Evolutionary conservation across 129 eudicot species (phyloP), one percentile per base, ranked within the genome.

Genomic region (Heracleum sosnowskyi): DNA sequence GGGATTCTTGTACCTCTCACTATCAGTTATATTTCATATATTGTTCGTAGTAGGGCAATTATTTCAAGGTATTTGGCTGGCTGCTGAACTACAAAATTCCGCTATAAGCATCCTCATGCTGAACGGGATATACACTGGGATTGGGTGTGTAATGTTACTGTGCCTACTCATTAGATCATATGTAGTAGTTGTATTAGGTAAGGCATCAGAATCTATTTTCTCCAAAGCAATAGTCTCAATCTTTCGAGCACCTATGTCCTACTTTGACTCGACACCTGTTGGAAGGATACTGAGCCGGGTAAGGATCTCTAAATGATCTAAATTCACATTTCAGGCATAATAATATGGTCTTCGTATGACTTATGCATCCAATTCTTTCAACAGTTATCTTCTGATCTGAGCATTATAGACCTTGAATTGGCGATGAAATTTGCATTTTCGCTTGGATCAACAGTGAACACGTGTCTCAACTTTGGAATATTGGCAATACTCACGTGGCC

Each of bases 261-360:
- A 88, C 74, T 92, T 77, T 77, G 97, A 92, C 83, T 86, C 96
- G 6, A 92, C 97, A 0, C 97, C 97, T 46, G 78, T 92, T 41
- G 97, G 97, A 86, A 88, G 97, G 80, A 92, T 92, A 75, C 88
- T 92, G 7, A 92, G 92, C 74, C 87, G 97, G 86, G 97, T 92
- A 89, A 78, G 87, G 74, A 74, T 53, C 28, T 57, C 51, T n/a
- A 57, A 66, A 78, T 71, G 40, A 46, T 11, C 18, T 13, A 71
- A 69, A 35, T n/a, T 10, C 7, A 35, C 11, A 36, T 36, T 69
- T 69, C 62, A 34, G 40, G 37, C 62, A 34, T 11, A 16, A 11
- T 44, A 12, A 49, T 46, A 49, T 66, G 44, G 28, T n/a, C 74
- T 69, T 35, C 33, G 35, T 0, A 37, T 26, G 68, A 79, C 82